Base-by-base conservation (phyloP, 139 green algal species). In the Micromonas pusilla region DNA sequence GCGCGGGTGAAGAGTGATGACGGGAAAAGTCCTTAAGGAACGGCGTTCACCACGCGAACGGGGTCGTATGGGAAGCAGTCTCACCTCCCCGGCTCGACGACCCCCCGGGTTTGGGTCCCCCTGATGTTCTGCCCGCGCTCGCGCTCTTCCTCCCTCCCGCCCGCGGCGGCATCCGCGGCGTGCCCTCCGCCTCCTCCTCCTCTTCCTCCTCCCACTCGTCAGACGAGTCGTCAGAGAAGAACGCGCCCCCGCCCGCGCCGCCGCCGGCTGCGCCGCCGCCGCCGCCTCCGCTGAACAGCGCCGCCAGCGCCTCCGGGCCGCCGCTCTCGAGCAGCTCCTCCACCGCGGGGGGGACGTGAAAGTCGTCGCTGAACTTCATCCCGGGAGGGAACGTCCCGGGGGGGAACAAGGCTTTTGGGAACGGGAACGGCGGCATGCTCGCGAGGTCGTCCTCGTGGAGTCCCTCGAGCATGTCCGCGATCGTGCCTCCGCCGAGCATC, bases 351-450 rank as follows among this genome's bases (percentile, higher is more conserved):
- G 64, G 77, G 16, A 53, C n/a, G 6, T 54, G 9, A 28, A 76
- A 72, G 6, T 76, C 77, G 65, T 32, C 52, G 19, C 64, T 52
- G 79, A 88, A 90, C 31, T 80, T 74, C 63, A 90, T 31, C 1
- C 86, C 86, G 0, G 76, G 52, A 0, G 86, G 86, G 38, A 90
- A 90, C 52, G 33, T 78, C 78, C 85, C 83, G 31, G 79, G 57
- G 4, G 86, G 86, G 45, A 90, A 90, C 3, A 90, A 68, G 71
- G 85, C 80, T 71, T 87, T 86, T 28, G 86, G 86, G 45, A 90
- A 90, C 3, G 86, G 86, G 52, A 90, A 90, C 5, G 86, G 86
- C 28, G 86, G 86, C 66, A 90, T 80, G 21, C 34, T 52, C 25
- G 32, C 28, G 13, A 88, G 64, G 53, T 88, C 86, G 1, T 74